Base-by-base conservation (phyloP, 805 yeast species). In the Hanseniaspora pseudoguilliermondii region DNA sequence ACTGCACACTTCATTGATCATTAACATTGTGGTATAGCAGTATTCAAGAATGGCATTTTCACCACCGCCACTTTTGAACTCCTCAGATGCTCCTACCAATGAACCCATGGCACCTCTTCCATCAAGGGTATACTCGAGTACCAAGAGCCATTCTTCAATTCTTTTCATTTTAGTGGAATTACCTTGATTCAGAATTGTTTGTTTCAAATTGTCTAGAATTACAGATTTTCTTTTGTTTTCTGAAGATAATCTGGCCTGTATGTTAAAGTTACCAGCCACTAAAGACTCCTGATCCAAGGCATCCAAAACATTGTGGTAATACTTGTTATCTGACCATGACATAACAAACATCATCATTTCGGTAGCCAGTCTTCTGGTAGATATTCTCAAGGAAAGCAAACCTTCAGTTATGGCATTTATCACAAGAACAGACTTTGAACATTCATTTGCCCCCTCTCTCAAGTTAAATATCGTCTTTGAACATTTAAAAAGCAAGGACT, bases 41-140 rank as follows among this genome's bases (percentile, higher is more conserved):
- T 69, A 69, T 57, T 69, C 72, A 23, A 68, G 49, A 21, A 68
- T 65, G 5, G 69, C 76, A 50, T 75, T 75, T 35, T 76, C 72
- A 15, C 75, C 75, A 11, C 56, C 55, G 27, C 69, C 70, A 5
- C 66, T 62, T 57, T 80, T 82, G 54, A 81, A 76, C 61, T 91
- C 97, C 10, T 84, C 93, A 57, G 87, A 83, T 0, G 96, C 95
- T 1, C 97, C 97, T 9, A 91, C 97, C 63, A 84, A 68, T 0
- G 96, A 86, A 11, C 96, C 96, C 77, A 86, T 75, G 62, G 81
- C 84, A 8, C 97, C 97, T 61, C 90, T 77, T 2, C 96, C 96
- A 57, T 82, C 87, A 46, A 88, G 63, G 0, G 90, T 83, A 49
- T 76, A 78, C 51, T 77, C 83, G 3, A 87, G 82, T 13, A 80